These are phyloP conservation scores for Nematocida displodere DNA, from an alignment of 371 early-diverging fungal genomes.

Conservation along the genomic window DNA sequence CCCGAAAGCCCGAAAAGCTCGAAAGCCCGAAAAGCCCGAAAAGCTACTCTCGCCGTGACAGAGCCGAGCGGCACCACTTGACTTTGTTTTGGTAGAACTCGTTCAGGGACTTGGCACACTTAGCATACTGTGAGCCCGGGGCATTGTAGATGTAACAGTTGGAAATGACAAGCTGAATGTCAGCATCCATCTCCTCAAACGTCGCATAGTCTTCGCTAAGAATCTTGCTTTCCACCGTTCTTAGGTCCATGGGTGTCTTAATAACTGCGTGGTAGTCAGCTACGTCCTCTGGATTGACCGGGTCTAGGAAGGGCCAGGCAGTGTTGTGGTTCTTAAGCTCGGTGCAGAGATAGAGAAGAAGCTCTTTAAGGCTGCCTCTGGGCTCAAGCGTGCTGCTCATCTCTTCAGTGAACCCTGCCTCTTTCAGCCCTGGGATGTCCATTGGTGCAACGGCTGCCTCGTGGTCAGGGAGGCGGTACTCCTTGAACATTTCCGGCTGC, in stretches of 20 bases:
- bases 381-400: slow-evolving; percentile 20
- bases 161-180: slow-evolving; percentile 73
- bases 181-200: slow-evolving; percentile 71
- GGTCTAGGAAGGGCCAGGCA: slow-evolving; percentile 92
- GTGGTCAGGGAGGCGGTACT: slow-evolving; percentile 17
- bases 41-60: slow-evolving; percentile 12
- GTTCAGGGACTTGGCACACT: slow-evolving; percentile 68
- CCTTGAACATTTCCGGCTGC: slow-evolving; percentile 37
- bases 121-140: slow-evolving; percentile 71
- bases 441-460: not conserved
- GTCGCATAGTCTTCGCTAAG: slow-evolving; percentile 71
- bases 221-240: slow-evolving; percentile 71
- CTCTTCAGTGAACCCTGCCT: slow-evolving; percentile 41
- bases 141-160: slow-evolving; percentile 80
- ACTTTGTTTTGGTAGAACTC: slow-evolving; percentile 45
- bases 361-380: slow-evolving; percentile 66
- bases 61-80: slow-evolving; percentile 44
- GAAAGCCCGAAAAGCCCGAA: too few species aligned
- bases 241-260: slow-evolving; percentile 90
- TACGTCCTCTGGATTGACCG: slow-evolving; percentile 76
- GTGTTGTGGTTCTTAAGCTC: slow-evolving; percentile 72
- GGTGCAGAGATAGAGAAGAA: slow-evolving; percentile 71
- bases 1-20: too few species aligned
- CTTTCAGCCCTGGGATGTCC: slow-evolving; percentile 48
- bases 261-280: slow-evolving; percentile 89